Conservation (phyloP, 129 eudicot species). For the Lonicera japonica region DNA sequence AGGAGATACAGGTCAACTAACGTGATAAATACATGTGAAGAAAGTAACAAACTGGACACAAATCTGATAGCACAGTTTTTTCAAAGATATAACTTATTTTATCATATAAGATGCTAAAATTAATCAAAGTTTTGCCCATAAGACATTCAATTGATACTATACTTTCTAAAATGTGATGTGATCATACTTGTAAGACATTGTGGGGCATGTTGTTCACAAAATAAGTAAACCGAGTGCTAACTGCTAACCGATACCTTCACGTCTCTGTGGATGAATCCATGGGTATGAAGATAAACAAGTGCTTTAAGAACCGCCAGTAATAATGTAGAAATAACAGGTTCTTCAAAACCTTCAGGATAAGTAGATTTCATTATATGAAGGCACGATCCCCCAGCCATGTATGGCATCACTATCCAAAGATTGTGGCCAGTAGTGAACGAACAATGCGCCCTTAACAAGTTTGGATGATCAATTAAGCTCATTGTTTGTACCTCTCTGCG, state of each 20-base stretch:
- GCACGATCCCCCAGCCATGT: slow-evolving; percentile 95
- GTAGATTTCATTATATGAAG: slow-evolving; percentile 89
- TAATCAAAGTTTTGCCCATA: neutral
- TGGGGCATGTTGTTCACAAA: neutral
- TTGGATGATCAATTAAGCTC: slow-evolving; percentile 85
- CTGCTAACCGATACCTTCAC: slow-evolving; percentile 57
- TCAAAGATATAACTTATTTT: neutral
- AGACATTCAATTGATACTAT: neutral
- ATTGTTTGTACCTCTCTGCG: slow-evolving; percentile 97
- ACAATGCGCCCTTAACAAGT: slow-evolving; percentile 75
- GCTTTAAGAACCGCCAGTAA: slow-evolving; percentile 88
- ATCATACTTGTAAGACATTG: no score
- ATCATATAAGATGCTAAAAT: neutral
- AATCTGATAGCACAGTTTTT: no score
- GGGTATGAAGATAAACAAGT: slow-evolving; percentile 83
- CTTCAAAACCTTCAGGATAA: slow-evolving; percentile 92
- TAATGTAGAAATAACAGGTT: slow-evolving; percentile 85
- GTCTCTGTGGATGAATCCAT: slow-evolving; percentile 93
- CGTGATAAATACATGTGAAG: neutral
- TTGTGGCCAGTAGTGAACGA: slow-evolving; percentile 76
- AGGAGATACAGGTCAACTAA: neutral
- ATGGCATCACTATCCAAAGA: slow-evolving; percentile 98
- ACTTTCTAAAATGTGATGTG: no score
- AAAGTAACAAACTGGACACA: neutral
- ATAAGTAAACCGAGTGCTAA: slow-evolving; percentile 6